A percentile compares a stretch with the other conserved stretches of the same genome.
Conservation (phyloP, 2,329 filamentous ascomycete genomes). For the Aspergillus tanneri region DNA sequence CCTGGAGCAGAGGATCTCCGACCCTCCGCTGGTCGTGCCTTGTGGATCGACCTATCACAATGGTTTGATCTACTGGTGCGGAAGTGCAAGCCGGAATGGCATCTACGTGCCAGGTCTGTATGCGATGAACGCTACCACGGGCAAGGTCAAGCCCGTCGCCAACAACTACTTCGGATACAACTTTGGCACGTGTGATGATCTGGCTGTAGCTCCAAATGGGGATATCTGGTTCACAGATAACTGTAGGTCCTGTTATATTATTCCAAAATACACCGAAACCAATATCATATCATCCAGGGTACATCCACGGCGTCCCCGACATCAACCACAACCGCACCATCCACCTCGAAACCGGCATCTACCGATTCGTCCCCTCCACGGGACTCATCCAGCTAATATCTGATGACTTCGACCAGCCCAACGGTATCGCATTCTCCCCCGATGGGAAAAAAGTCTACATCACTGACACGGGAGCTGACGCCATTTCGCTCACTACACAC, state of each 20-base stretch:
- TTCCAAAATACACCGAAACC: too few species aligned
- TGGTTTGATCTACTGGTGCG: slow-evolving; percentile 1
- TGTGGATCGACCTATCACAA: neutral
- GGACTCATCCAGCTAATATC: neutral
- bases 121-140: neutral
- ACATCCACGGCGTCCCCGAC: neutral
- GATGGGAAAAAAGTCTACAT: neutral
- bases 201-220: neutral
- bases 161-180: slow-evolving; percentile 5
- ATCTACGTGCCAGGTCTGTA: neutral
- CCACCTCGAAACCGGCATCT: neutral
- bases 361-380: neutral
- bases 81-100: neutral
- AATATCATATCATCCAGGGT: too few species aligned
- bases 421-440: slow-evolving; percentile 1
- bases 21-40: neutral
- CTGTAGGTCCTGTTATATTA: neutral
- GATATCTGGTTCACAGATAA: neutral
- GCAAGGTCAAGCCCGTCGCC: neutral
- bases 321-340: neutral
- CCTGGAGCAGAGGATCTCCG: neutral
- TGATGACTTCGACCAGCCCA: neutral
- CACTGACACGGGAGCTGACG: neutral
- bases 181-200: neutral
- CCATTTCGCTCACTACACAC: neutral